Evolutionary conservation across 2,329 filamentous ascomycete genomes (phyloP).

Genomic region (Xenoacremonium recifei): DNA sequence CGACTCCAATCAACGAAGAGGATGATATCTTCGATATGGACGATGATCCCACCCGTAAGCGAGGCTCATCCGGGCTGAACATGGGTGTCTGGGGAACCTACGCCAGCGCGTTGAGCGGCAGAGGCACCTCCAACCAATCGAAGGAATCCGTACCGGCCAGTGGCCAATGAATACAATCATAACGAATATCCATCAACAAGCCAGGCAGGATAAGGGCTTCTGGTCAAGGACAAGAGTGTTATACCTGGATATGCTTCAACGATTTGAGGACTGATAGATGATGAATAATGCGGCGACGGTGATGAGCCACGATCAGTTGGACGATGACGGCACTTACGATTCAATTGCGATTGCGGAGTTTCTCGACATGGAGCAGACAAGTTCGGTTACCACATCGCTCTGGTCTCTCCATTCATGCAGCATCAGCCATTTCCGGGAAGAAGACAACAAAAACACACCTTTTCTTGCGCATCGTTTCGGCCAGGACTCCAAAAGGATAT

Average conservation of each 20-base stretch:
- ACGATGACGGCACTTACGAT: constrained; percentile 17
- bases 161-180: constrained; percentile 35
- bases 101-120: constrained; percentile 33
- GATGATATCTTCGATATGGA: constrained; percentile 63
- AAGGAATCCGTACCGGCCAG: constrained; percentile 31
- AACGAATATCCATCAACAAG: too few relatives aligned
- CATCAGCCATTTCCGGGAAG: constrained; percentile 17
- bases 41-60: constrained; percentile 53
- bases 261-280: constrained; percentile 15
- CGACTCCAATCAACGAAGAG: constrained; percentile 65
- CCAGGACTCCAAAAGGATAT: constrained; percentile 26
- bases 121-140: constrained; percentile 23
- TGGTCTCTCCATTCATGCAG: constrained; percentile 14
- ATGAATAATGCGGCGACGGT: constrained; percentile 15
- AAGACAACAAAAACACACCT: constrained; percentile 20
- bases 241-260: background rate
- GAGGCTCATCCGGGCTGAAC: constrained; percentile 43
- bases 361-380: constrained; percentile 10
- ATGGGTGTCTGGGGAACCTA: constrained; percentile 42
- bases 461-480: constrained; percentile 21
- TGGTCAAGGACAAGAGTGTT: background rate
- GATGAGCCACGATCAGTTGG: constrained; percentile 21
- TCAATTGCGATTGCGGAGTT: too few relatives aligned
- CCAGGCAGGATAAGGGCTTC: too few relatives aligned
- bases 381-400: constrained; percentile 7